phyloP scores from a whole-genome alignment of 306 rosid genomes.

The Hippophae gyantsensis region DNA sequence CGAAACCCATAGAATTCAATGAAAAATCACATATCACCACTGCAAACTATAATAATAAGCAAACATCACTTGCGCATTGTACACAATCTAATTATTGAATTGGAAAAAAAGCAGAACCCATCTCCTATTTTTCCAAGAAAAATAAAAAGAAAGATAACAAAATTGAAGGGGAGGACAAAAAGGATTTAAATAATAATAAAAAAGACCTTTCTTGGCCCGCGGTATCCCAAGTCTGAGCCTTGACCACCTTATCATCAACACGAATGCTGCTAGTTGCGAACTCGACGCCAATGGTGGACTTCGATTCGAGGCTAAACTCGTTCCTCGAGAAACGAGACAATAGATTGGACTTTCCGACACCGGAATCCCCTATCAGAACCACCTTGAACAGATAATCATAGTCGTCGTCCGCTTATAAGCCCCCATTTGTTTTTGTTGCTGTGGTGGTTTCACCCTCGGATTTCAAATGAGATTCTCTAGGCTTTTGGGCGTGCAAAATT shows the following conservation, averaged over 20 bases:
- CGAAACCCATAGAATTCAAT: too few species aligned
- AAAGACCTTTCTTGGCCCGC: conserved; percentile 79
- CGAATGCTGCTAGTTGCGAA: conserved; percentile 76
- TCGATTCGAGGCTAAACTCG: conserved; percentile 71
- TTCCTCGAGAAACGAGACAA: conserved; percentile 72
- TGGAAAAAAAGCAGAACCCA: not conserved
- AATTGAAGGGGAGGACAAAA: not conserved
- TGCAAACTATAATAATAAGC: too few species aligned
- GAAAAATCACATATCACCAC: too few species aligned
- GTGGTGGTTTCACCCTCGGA: too few species aligned
- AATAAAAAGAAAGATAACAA: not conserved
- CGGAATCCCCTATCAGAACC: conserved; percentile 81
- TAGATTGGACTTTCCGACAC: conserved; percentile 75
- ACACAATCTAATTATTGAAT: too few species aligned
- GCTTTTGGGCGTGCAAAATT: too few species aligned
- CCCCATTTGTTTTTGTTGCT: conserved; percentile 32
- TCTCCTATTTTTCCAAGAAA: not conserved
- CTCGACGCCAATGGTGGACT: conserved; percentile 80
- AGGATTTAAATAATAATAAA: too few species aligned
- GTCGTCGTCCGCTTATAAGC: conserved; percentile 70
- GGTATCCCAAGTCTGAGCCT: conserved; percentile 92
- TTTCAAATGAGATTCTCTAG: too few species aligned
- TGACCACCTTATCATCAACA: conserved; percentile 73
- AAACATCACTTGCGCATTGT: too few species aligned
- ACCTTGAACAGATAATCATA: conserved; percentile 77